Percentiles rank a stretch among this genome's conserved stretches.
Conservation (phyloP, 352 stramenopile species). For the Phytophthora idaei region DNA sequence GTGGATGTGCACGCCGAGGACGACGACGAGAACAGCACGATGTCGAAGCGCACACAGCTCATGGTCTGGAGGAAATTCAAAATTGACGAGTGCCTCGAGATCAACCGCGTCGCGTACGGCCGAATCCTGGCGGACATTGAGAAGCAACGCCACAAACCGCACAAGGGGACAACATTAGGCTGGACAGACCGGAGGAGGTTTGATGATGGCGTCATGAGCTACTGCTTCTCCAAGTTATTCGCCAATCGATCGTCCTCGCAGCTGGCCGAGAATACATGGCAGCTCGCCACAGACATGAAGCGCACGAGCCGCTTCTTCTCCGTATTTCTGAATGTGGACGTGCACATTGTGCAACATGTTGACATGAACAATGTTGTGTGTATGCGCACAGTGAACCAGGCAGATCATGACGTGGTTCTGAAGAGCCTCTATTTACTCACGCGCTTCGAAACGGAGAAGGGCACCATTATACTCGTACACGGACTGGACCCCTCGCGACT, state of each 20-base stretch:
- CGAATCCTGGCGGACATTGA: constrained; percentile 44
- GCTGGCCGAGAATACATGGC: constrained; percentile 40
- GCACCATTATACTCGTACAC: constrained; percentile 43
- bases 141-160: constrained; percentile 39
- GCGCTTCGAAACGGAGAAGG: constrained; percentile 52
- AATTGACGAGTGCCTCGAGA: constrained; percentile 49
- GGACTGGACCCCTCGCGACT: constrained; percentile 43
- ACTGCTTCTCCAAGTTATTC: constrained; percentile 55
- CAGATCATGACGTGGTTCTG: constrained; percentile 45
- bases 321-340: constrained; percentile 46
- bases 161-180: constrained; percentile 42
- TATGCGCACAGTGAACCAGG: constrained; percentile 48
- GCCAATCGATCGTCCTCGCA: constrained; percentile 28
- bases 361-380: constrained; percentile 53
- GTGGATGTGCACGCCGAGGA: constrained; percentile 45
- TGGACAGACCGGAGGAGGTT: constrained; percentile 47
- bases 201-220: constrained; percentile 34
- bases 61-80: constrained; percentile 44
- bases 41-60: constrained; percentile 38
- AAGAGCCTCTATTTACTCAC: constrained; percentile 54
- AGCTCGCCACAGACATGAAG: constrained; percentile 35
- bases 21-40: constrained; percentile 14
- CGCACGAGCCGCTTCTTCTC: constrained; percentile 41
- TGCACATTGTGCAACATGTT: constrained; percentile 45
- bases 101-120: constrained; percentile 47